A percentile compares a stretch with the other conserved stretches of the same genome.
Conservation (phyloP, 495 filamentous ascomycete species). For the Aspergillus wentii region DNA sequence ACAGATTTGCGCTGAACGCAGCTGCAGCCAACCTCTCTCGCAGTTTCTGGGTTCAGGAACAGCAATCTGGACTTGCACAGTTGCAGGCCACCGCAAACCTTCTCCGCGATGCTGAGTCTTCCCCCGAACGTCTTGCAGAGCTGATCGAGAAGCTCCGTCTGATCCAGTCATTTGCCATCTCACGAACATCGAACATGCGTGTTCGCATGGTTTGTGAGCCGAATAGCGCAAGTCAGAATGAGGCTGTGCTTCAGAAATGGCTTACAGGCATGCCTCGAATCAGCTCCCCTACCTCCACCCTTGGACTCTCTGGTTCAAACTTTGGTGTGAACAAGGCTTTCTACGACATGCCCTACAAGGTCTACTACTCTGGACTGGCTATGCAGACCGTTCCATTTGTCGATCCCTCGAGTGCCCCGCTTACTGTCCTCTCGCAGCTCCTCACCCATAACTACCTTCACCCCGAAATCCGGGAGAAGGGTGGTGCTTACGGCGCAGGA, state of each 20-base stretch:
- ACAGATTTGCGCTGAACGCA: constrained; percentile 75
- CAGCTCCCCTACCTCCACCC: constrained; percentile 27
- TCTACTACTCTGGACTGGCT: constrained; percentile 82
- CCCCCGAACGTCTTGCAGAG: constrained; percentile 60
- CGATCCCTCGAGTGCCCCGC: constrained; percentile 63
- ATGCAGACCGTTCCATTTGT: constrained; percentile 83
- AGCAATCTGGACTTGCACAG: constrained; percentile 81
- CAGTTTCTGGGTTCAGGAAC: constrained; percentile 66
- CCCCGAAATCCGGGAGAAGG: constrained; percentile 97
- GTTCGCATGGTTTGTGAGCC: constrained; percentile 81
- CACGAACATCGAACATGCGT: constrained; percentile 53
- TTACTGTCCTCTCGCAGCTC: constrained; percentile 85
- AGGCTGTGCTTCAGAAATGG: constrained; percentile 67
- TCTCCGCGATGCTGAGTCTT: constrained; percentile 46
- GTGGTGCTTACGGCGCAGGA: constrained; percentile 91
- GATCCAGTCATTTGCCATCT: constrained; percentile 76
- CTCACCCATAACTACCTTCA: constrained; percentile 97
- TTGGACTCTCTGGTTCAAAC: constrained; percentile 26
- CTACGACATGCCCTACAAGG: constrained; percentile 93
- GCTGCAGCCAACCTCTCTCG: constrained; percentile 75
- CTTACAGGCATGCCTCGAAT: constrained; percentile 52
- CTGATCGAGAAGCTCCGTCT: constrained; percentile 79
- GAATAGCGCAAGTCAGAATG: constrained; percentile 65
- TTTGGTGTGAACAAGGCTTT: constrained; percentile 61
- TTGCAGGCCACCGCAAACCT: constrained; percentile 76